These are phyloP conservation scores for Colletotrichum sp. DNA, from an alignment of 2,329 filamentous ascomycete species.

Conservation along the genomic window DNA sequence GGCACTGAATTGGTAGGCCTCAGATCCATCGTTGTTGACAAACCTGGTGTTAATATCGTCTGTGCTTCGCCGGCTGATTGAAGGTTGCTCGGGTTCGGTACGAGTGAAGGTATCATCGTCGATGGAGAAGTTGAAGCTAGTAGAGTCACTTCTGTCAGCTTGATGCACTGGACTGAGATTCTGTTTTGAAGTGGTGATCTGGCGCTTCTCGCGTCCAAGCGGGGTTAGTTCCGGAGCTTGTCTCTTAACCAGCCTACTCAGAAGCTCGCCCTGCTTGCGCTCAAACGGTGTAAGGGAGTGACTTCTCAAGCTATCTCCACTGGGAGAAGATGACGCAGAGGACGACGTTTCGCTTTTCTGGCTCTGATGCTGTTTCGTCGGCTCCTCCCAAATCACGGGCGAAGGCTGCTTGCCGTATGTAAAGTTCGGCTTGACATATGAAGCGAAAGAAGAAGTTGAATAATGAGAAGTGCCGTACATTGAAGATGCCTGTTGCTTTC, in stretches of 20 bases:
- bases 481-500: slow-evolving; percentile 40
- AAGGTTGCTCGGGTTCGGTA: slow-evolving; percentile 38
- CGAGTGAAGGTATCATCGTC: slow-evolving; percentile 45
- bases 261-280: slow-evolving; percentile 40
- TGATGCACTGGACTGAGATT: background rate
- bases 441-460: background rate
- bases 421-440: background rate
- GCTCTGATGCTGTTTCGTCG: background rate
- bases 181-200: background rate
- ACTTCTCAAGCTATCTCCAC: slow-evolving; percentile 18
- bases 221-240: slow-evolving; percentile 25
- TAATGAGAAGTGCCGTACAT: slow-evolving; percentile 48
- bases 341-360: background rate
- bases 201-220: slow-evolving; percentile 10
- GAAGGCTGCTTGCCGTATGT: background rate
- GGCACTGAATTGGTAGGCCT: slow-evolving; percentile 58
- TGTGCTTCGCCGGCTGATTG: slow-evolving; percentile 55
- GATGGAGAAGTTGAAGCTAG: slow-evolving; percentile 58
- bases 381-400: background rate
- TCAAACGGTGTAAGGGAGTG: slow-evolving; percentile 42
- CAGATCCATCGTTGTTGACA: slow-evolving; percentile 50
- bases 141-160: slow-evolving; percentile 37
- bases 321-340: slow-evolving; percentile 16
- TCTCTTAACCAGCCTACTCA: slow-evolving; percentile 40
- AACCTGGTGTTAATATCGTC: slow-evolving; percentile 70